A percentile compares a stretch with the other conserved stretches of the same genome.
These are phyloP conservation scores for Colletotrichum simmondsii DNA, from an alignment of 2,329 filamentous ascomycete genomes.

Conservation along the genomic window DNA sequence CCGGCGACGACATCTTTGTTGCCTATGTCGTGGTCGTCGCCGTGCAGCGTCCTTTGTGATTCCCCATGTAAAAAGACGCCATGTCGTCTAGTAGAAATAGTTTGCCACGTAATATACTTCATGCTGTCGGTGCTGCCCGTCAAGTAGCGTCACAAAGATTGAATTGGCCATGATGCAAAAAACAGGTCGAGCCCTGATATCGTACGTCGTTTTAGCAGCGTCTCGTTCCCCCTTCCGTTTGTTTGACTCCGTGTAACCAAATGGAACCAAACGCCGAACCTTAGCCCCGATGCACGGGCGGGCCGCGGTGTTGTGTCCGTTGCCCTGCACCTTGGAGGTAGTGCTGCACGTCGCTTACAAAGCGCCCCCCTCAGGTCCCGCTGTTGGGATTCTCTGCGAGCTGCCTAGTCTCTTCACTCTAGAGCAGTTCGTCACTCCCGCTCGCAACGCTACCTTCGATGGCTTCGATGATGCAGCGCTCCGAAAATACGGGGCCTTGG, in stretches of 20 bases:
- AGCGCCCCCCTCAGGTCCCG: slow-evolving; percentile 11
- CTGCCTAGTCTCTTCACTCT: slow-evolving; percentile 19
- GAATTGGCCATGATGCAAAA: slow-evolving; percentile 14
- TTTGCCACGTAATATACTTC: slow-evolving; percentile 21
- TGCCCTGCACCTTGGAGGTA: no score
- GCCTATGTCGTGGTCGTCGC: not conserved
- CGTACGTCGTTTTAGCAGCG: slow-evolving; percentile 26
- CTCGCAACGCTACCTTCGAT: slow-evolving; percentile 83
- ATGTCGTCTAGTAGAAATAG: slow-evolving; percentile 14
- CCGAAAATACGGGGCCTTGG: slow-evolving; percentile 87
- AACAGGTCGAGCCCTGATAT: not conserved
- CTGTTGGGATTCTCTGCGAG: not conserved
- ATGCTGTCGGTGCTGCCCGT: not conserved
- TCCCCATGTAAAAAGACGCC: slow-evolving; percentile 23
- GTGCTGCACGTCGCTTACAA: slow-evolving; percentile 28
- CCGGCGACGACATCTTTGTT: not conserved
- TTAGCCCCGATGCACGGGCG: not conserved
- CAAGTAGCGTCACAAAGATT: slow-evolving; percentile 18
- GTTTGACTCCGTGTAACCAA: slow-evolving; percentile 30
- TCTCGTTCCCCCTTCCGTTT: slow-evolving; percentile 8
- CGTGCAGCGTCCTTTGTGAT: not conserved
- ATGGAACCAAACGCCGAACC: slow-evolving; percentile 26
- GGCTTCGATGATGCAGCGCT: slow-evolving; percentile 76
- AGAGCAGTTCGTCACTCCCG: slow-evolving; percentile 79
- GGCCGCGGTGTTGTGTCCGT: not conserved